These are phyloP conservation scores for Yarrowia sp. DNA, from an alignment of 805 yeast species.

Conservation along the genomic window DNA sequence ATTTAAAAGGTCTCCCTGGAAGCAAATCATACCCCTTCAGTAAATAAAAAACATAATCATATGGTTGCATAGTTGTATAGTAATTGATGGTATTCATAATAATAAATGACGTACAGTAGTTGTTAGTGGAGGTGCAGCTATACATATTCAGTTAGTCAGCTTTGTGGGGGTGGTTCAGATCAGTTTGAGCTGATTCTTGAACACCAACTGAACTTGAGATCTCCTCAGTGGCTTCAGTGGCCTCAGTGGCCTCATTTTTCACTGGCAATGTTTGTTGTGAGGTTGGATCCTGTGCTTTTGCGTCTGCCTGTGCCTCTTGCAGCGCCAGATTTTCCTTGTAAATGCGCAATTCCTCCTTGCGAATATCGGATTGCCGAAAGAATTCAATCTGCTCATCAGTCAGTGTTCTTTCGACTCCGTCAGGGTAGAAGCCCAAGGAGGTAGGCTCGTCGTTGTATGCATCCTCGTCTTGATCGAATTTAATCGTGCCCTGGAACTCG, in stretches of 20 bases:
- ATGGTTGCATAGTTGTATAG: not conserved
- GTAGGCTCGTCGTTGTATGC: not conserved
- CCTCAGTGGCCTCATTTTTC: not conserved
- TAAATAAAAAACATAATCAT: constrained; percentile 12
- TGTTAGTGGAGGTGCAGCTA: not conserved
- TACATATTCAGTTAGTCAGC: too few relatives aligned
- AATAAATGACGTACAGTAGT: too few relatives aligned
- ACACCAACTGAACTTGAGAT: not conserved
- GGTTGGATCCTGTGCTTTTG: constrained; percentile 8
- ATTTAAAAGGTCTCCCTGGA: constrained; percentile 45
- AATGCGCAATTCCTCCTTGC: constrained; percentile 12
- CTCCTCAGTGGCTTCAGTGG: not conserved
- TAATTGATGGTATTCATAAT: not conserved
- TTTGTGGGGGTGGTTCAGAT: not conserved
- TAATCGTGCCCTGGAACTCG: not conserved
- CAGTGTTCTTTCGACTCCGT: constrained; percentile 32
- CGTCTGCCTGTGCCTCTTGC: not conserved
- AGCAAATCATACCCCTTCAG: not conserved
- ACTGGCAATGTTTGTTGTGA: not conserved
- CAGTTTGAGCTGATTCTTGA: not conserved
- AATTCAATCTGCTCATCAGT: constrained; percentile 34
- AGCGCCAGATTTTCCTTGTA: not conserved
- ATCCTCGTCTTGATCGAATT: not conserved
- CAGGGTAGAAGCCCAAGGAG: constrained; percentile 29
- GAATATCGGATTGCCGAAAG: constrained; percentile 31